These are phyloP conservation scores for Alternaria novae-zelandiae DNA, from an alignment of 2,329 filamentous ascomycete species.

Conservation along the genomic window DNA sequence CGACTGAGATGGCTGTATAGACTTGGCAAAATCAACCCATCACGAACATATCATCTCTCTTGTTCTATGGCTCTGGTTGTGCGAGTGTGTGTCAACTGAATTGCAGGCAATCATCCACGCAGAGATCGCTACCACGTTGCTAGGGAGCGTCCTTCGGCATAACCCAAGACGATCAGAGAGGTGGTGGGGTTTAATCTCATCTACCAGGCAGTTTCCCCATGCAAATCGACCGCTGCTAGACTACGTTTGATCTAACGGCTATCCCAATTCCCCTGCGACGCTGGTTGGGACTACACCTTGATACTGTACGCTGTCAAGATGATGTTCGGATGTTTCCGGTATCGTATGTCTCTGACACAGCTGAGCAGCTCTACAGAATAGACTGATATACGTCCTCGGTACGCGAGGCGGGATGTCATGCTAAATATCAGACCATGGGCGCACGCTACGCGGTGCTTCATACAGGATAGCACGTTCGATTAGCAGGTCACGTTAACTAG, in stretches of 20 bases:
- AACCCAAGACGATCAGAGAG: not conserved
- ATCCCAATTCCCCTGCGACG: not conserved
- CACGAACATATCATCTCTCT: not conserved
- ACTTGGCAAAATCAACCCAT: conserved; percentile 29
- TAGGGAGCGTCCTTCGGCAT: not conserved
- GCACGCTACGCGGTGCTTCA: not conserved
- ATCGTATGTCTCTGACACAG: not conserved
- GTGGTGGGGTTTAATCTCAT: not conserved
- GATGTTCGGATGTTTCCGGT: not conserved
- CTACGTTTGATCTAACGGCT: not conserved
- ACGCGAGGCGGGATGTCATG: not conserved
- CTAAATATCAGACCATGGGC: not conserved
- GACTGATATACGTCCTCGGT: not conserved
- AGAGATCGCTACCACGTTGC: not conserved
- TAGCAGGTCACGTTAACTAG: too few species aligned
- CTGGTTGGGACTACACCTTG: not conserved
- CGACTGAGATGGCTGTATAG: conserved; percentile 41
- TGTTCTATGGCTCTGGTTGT: not conserved
- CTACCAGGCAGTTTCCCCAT: not conserved
- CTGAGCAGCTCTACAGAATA: not conserved
- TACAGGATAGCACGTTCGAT: not conserved
- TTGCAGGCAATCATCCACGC: not conserved
- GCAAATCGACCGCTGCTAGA: not conserved
- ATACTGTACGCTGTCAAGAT: not conserved
- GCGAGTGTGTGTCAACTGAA: not conserved